These are phyloP conservation scores for Salvia hispanica DNA, from an alignment of 257 asterid genomes.

Conservation along the genomic window DNA sequence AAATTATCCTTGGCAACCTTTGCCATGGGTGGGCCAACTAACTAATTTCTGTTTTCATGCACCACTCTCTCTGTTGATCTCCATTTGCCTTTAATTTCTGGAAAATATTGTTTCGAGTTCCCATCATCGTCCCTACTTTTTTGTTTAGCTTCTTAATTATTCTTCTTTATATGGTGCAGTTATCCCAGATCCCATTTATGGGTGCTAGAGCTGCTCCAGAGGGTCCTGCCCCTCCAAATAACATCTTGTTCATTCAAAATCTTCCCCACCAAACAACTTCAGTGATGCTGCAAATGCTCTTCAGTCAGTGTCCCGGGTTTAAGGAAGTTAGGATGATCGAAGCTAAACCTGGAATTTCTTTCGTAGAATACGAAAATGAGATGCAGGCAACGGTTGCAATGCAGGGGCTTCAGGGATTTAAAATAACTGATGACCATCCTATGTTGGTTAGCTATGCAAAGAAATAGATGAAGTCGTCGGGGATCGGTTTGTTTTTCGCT, in stretches of 20 bases:
- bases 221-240: constrained; percentile 97
- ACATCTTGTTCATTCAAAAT: constrained; percentile 80
- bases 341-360: constrained; percentile 96
- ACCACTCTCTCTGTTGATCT: background rate
- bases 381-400: constrained; percentile 90
- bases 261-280: constrained; percentile 94
- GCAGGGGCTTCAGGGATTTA: constrained; percentile 90
- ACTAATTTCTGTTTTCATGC: background rate
- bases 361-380: constrained; percentile 86
- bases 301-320: constrained; percentile 81
- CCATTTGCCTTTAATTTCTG: background rate
- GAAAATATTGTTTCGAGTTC: background rate
- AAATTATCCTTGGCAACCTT: background rate
- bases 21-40: background rate
- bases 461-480: constrained; percentile 49
- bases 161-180: constrained; percentile 47
- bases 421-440: constrained; percentile 73
- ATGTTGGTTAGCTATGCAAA: constrained; percentile 90
- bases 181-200: constrained; percentile 75
- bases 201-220: constrained; percentile 74
- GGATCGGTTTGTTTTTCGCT: background rate
- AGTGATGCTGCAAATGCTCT: constrained; percentile 97
- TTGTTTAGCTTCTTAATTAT: background rate
- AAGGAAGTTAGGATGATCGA: constrained; percentile 97
- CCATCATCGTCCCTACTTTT: background rate